Evolutionary conservation across 768 basidiomycete species (phyloP), one percentile per base, ranked within the genome.

Genomic region (Cyathus striatus): DNA sequence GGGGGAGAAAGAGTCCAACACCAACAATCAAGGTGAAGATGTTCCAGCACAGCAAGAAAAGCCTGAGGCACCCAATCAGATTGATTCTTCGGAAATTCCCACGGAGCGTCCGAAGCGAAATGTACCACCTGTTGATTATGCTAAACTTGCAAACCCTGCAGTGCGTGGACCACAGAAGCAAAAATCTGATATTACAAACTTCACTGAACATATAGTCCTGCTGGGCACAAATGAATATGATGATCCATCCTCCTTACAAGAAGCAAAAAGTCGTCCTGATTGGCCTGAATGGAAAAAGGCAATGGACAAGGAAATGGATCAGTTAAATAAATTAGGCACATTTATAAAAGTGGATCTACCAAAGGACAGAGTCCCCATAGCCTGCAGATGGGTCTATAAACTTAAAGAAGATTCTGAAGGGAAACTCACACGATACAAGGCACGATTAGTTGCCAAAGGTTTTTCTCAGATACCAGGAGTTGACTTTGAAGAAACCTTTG

Each of bases 401-500:
- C n/a, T n/a, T n/a, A n/a, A n/a, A n/a, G n/a, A n/a, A n/a, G n/a
- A n/a, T n/a, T n/a, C n/a, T n/a, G n/a, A n/a, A n/a, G n/a, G n/a
- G n/a, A 43, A 48, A 26, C 41, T 54, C 23, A 37, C 59, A 54
- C 72, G 75, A 51, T 70, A 61, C 9, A 46, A 66, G 10, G 59
- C 46, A 1, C 7, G 36, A 12, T 39, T 76, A 1, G 69, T 73
- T 0, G 69, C 67, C 0, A 57, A 69, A 41, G 70, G 71, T 0
- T 73, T 59, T 52, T 55, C 59, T 0, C 72, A 77, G 27, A 51
- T 59, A 1, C 55, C 50, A 3, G 66, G 68, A 2, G 35, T 64
- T 4, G 65, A 74, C 38, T 75, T 59, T 35, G 42, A 49, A 23
- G 61, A 63, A 6, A 64, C 59, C 0, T 64, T 49, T 32, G 51